Percentiles rank a stretch among this genome's conserved stretches.
Conservation (phyloP, 306 rosid species). For the cucumber (Cucumis sativus) region DNA sequence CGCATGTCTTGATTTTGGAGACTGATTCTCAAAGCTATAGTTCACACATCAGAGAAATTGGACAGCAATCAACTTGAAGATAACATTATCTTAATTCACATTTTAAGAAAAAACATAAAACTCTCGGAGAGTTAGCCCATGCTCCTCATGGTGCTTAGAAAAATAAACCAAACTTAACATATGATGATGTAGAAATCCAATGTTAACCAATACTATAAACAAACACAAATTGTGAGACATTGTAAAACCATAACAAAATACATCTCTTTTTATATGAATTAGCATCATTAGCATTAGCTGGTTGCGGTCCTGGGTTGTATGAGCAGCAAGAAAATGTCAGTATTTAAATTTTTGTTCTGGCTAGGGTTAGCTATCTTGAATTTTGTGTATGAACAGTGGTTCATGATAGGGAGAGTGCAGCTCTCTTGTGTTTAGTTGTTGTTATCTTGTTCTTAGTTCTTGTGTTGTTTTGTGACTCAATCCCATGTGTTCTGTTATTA, state of each 20-base stretch:
- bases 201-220: not conserved
- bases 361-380: too few species aligned
- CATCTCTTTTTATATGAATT: too few species aligned
- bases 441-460: too few species aligned
- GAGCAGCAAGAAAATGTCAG: too few species aligned
- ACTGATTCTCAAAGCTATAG: slow-evolving; percentile 77
- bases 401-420: too few species aligned
- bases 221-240: not conserved
- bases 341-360: too few species aligned
- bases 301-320: too few species aligned
- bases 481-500: too few species aligned
- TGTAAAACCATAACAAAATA: too few species aligned
- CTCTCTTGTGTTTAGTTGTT: too few species aligned
- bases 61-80: not conserved
- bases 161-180: not conserved
- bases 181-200: not conserved
- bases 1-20: slow-evolving; percentile 85
- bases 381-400: too few species aligned
- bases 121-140: not conserved
- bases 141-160: not conserved
- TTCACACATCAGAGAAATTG: slow-evolving; percentile 12
- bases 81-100: not conserved
- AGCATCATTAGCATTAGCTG: not conserved
- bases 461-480: too few species aligned
- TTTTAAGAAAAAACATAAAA: not conserved